phyloP scores from a whole-genome alignment of 768 basidiomycete genomes.

The Auricularia sp. region DNA sequence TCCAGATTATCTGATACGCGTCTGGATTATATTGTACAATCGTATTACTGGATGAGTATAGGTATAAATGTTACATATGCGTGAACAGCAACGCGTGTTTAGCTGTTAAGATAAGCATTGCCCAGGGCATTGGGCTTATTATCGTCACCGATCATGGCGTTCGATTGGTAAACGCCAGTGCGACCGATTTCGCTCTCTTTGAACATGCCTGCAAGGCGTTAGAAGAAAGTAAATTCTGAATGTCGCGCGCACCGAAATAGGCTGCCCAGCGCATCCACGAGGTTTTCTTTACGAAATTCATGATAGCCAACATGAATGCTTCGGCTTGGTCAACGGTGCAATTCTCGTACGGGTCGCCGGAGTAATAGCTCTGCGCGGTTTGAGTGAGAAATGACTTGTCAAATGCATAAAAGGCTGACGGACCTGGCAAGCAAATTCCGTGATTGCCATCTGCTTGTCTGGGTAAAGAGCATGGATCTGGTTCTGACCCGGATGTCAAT shows the following conservation, averaged over 20 bases:
- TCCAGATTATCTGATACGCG: no score
- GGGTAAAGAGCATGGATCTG: conserved; percentile 20
- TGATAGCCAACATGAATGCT: conserved; percentile 10
- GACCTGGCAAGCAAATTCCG: conserved; percentile 66
- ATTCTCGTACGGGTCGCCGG: conserved; percentile 28
- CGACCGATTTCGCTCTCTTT: not conserved
- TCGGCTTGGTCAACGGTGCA: conserved; percentile 33
- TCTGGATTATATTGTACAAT: no score
- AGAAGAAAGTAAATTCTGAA: not conserved
- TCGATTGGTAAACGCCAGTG: not conserved
- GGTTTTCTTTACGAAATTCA: conserved; percentile 37
- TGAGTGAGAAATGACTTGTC: not conserved
- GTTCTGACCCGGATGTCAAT: conserved; percentile 27
- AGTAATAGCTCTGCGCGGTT: conserved; percentile 2
- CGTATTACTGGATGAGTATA: not conserved
- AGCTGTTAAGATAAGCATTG: conserved; percentile 31
- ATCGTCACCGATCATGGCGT: conserved; percentile 30
- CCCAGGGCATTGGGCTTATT: conserved; percentile 46
- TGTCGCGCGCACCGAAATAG: conserved; percentile 44
- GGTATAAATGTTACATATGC: not conserved
- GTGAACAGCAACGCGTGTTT: not conserved
- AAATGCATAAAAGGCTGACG: not conserved
- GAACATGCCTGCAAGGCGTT: not conserved
- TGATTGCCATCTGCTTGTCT: conserved; percentile 40
- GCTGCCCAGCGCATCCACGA: conserved; percentile 33